These are phyloP conservation scores for Penicillium sp. DNA, from an alignment of 2,329 filamentous ascomycete species.

Conservation along the genomic window DNA sequence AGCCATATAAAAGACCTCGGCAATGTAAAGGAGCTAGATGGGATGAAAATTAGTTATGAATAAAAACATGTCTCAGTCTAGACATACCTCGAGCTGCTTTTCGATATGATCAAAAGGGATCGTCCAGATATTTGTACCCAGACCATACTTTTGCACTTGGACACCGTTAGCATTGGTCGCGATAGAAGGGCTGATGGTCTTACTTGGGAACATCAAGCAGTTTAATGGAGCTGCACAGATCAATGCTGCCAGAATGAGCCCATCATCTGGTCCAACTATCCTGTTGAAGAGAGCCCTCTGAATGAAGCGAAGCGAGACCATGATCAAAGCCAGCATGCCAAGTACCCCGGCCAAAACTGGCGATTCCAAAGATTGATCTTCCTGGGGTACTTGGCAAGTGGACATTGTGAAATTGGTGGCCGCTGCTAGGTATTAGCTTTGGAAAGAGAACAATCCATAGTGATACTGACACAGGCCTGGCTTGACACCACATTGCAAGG, in stretches of 20 bases:
- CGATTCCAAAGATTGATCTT: background rate
- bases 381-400: slow-evolving; percentile 3
- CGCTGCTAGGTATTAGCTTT: background rate
- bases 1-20: slow-evolving; percentile 43
- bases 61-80: background rate
- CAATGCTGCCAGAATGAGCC: slow-evolving; percentile 2
- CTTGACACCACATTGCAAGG: slow-evolving; percentile 5
- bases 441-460: background rate
- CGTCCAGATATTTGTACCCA: slow-evolving; percentile 6
- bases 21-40: slow-evolving; percentile 10
- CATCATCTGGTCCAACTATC: slow-evolving; percentile 2
- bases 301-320: slow-evolving; percentile 2
- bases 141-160: slow-evolving; percentile 2
- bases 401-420: slow-evolving; percentile 7
- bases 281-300: slow-evolving; percentile 1
- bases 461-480: slow-evolving; percentile 1
- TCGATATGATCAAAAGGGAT: slow-evolving; percentile 3
- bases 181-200: background rate
- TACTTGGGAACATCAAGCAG: slow-evolving; percentile 5
- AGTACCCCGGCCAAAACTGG: slow-evolving; percentile 5
- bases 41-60: too few relatives aligned
- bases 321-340: slow-evolving; percentile 2
- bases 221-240: slow-evolving; percentile 5
- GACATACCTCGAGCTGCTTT: slow-evolving; percentile 1
- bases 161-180: background rate